phyloP scores from a whole-genome alignment of 306 rosid genomes.

The Hylodesmum podocarpum region DNA sequence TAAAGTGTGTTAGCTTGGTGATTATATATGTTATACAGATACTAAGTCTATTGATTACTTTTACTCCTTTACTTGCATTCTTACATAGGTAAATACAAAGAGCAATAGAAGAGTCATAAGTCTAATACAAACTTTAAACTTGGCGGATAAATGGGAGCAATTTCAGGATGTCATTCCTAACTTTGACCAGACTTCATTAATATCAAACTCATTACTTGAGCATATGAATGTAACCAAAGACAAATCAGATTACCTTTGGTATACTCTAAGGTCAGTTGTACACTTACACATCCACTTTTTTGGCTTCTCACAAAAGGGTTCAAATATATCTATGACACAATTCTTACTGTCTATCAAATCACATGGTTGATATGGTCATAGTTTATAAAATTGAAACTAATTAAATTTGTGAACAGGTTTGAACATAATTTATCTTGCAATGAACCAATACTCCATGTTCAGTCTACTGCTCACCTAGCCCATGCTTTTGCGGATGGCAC shows the following conservation, averaged over 20 bases:
- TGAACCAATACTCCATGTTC: constrained; percentile 38
- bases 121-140: constrained; percentile 36
- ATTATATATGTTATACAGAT: background rate
- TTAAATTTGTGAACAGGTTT: constrained; percentile 45
- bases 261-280: constrained; percentile 45
- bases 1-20: background rate
- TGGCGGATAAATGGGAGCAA: constrained; percentile 47
- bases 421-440: constrained; percentile 46
- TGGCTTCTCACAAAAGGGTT: background rate
- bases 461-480: constrained; percentile 55
- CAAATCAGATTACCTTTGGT: constrained; percentile 65
- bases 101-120: constrained; percentile 37
- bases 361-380: background rate
- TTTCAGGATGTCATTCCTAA: constrained; percentile 41
- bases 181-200: constrained; percentile 37
- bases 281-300: background rate
- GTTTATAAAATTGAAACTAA: background rate
- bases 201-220: constrained; percentile 53
- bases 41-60: background rate
- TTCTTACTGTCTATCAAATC: background rate
- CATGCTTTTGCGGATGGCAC: constrained; percentile 46
- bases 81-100: constrained; percentile 37
- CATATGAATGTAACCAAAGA: constrained; percentile 66
- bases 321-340: background rate
- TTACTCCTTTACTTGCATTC: background rate